A percentile compares a stretch with the other conserved stretches of the same genome.
phyloP scores from a whole-genome alignment of 257 asterid species.

The Prunella vulgaris region DNA sequence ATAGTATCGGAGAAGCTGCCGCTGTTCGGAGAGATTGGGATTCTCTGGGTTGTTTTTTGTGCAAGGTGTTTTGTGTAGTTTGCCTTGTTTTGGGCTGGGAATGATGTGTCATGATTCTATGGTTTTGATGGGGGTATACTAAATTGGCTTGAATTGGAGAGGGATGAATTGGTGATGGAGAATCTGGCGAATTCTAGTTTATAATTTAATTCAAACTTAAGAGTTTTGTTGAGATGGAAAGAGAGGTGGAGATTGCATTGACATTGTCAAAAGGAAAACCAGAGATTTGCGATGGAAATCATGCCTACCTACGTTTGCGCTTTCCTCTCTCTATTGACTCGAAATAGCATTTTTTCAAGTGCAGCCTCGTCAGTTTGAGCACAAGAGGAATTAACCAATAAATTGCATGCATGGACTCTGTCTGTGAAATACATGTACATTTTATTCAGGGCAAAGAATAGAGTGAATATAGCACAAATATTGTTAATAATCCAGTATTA shows the following conservation, averaged over 20 bases:
- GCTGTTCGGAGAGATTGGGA: slow-evolving; percentile 43
- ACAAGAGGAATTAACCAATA: too few relatives aligned
- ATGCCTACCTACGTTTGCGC: background rate
- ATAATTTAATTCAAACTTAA: background rate
- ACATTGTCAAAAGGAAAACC: background rate
- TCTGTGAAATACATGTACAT: too few relatives aligned
- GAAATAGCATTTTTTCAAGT: background rate
- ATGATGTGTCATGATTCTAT: slow-evolving; percentile 45
- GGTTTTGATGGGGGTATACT: slow-evolving; percentile 20
- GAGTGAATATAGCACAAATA: too few relatives aligned
- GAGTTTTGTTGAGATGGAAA: background rate
- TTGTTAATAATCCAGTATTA: too few relatives aligned
- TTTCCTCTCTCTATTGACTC: background rate
- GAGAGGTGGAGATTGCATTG: background rate
- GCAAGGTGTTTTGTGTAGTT: slow-evolving; percentile 22
- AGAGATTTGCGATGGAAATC: too few relatives aligned
- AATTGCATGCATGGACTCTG: too few relatives aligned
- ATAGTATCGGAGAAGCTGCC: slow-evolving; percentile 24
- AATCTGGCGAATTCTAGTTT: background rate
- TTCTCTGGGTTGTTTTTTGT: slow-evolving; percentile 13
- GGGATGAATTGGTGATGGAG: slow-evolving; percentile 26
- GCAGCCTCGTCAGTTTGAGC: background rate
- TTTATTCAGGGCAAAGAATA: too few relatives aligned
- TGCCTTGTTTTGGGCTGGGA: slow-evolving; percentile 26
- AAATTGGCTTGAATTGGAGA: slow-evolving; percentile 8